These are phyloP conservation scores for Neurospora sp. DNA, from an alignment of 495 filamentous ascomycete genomes.

Conservation along the genomic window DNA sequence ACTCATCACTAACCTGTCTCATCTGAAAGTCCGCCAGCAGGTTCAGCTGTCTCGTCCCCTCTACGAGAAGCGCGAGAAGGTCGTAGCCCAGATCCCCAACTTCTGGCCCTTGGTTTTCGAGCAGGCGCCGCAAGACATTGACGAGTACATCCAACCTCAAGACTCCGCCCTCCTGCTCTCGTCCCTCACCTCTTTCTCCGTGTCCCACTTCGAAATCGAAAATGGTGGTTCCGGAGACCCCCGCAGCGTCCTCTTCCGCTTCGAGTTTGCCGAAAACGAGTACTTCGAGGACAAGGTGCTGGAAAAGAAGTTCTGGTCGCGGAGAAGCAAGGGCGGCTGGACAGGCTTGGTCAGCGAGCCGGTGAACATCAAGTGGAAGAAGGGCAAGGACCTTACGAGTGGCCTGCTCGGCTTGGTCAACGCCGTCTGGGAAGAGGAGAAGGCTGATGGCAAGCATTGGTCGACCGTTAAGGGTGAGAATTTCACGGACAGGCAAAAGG, in stretches of 20 bases:
- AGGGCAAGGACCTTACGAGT: constrained; percentile 69
- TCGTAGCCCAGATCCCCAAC: constrained; percentile 58
- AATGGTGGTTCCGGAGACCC: constrained; percentile 48
- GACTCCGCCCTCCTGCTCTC: constrained; percentile 60
- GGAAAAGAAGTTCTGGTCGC: constrained; percentile 85
- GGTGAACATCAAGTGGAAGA: constrained; percentile 80
- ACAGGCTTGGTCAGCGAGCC: constrained; percentile 73
- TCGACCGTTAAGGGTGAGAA: constrained; percentile 30
- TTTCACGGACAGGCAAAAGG: constrained; percentile 38
- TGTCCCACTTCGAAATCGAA: constrained; percentile 67
- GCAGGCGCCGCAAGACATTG: constrained; percentile 70
- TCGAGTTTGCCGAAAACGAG: constrained; percentile 58
- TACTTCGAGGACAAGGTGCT: constrained; percentile 65
- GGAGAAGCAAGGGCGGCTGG: constrained; percentile 54
- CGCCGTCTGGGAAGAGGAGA: constrained; percentile 57
- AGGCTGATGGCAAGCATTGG: constrained; percentile 27
- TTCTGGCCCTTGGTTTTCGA: constrained; percentile 89
- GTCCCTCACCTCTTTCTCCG: constrained; percentile 50
- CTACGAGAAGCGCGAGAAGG: constrained; percentile 59
- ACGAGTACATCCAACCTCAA: constrained; percentile 69
- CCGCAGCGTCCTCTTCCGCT: constrained; percentile 50
- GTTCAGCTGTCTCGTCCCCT: constrained; percentile 43
- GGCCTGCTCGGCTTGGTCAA: constrained; percentile 65
- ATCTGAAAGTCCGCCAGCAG: constrained; percentile 46
- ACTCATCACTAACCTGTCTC: background rate